phyloP scores from a whole-genome alignment of 139 green algal species.

The Nannochloris sp. region DNA sequence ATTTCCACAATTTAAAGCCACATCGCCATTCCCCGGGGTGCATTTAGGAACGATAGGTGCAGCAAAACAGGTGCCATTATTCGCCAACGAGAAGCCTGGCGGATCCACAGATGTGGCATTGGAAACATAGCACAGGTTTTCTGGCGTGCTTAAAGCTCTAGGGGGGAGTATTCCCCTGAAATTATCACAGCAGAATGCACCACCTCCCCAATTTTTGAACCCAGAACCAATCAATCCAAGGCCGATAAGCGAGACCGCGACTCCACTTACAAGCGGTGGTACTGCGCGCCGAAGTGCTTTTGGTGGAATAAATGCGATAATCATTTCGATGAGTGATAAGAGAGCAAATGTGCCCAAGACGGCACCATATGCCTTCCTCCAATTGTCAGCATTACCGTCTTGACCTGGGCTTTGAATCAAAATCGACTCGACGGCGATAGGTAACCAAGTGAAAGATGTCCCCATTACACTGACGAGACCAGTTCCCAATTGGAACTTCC shows the following conservation, averaged over 20 bases:
- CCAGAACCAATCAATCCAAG: slow-evolving; percentile 41
- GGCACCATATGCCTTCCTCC: slow-evolving; percentile 46
- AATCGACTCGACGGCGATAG: not conserved
- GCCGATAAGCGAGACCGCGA: slow-evolving; percentile 63
- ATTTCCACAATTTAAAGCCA: slow-evolving; percentile 49
- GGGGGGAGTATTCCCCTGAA: slow-evolving; percentile 13
- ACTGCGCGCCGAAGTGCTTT: slow-evolving; percentile 43
- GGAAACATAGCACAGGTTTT: slow-evolving; percentile 1
- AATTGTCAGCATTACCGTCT: not conserved
- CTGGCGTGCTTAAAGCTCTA: not conserved
- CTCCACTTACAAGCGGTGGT: slow-evolving; percentile 54
- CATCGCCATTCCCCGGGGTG: slow-evolving; percentile 42
- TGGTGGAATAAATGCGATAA: slow-evolving; percentile 58
- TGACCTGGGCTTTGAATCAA: not conserved
- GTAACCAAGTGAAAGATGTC: slow-evolving; percentile 20
- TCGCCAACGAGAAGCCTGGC: slow-evolving; percentile 8
- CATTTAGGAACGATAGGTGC: slow-evolving; percentile 17
- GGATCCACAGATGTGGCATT: slow-evolving; percentile 1
- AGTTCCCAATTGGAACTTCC: slow-evolving; percentile 20
- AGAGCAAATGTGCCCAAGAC: slow-evolving; percentile 61
- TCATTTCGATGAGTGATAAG: slow-evolving; percentile 38
- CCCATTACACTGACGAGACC: slow-evolving; percentile 52
- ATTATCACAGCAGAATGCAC: slow-evolving; percentile 62
- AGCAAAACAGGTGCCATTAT: not conserved
- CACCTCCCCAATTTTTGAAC: slow-evolving; percentile 74